phyloP scores from a whole-genome alignment of 768 basidiomycete species.

The Russula earlei region DNA sequence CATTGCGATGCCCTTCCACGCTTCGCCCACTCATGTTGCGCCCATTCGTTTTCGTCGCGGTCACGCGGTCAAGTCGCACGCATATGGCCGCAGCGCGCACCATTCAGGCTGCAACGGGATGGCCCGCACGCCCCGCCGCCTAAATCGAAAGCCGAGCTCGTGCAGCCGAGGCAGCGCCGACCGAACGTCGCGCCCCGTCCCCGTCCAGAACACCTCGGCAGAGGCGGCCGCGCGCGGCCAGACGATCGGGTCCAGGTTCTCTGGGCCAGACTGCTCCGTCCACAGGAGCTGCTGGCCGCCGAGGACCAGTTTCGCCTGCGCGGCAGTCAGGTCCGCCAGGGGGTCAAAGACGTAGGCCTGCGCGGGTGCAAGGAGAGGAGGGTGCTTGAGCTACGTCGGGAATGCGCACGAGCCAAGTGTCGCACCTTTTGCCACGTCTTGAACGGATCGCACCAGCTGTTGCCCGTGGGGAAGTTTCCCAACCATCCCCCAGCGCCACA shows the following conservation, averaged over 20 bases:
- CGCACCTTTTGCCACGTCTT: constrained; percentile 69
- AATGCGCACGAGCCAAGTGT: background rate
- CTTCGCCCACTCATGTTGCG: no score
- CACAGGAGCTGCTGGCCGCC: constrained; percentile 68
- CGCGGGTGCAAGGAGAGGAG: constrained; percentile 7
- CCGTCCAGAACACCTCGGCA: constrained; percentile 75
- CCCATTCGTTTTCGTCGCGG: no score
- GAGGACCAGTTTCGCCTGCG: constrained; percentile 46
- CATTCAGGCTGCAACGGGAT: constrained; percentile 32
- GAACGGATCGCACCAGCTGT: constrained; percentile 72
- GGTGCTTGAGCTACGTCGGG: no score
- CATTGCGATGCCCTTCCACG: no score
- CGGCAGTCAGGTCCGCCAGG: constrained; percentile 39
- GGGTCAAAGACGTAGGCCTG: constrained; percentile 67
- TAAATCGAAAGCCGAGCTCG: constrained; percentile 30
- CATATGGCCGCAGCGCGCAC: constrained; percentile 31
- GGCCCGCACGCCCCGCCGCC: constrained; percentile 28
- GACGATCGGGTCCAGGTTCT: constrained; percentile 55
- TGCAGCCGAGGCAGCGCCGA: constrained; percentile 57
- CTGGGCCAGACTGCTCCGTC: constrained; percentile 64
- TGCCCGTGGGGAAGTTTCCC: constrained; percentile 36
- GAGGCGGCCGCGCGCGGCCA: constrained; percentile 69
- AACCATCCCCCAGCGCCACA: constrained; percentile 70
- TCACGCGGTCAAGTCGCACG: background rate
- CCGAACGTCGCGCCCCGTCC: constrained; percentile 27